Evolutionary conservation across 805 yeast genomes (phyloP).

Genomic region (Kazachstania bromeliacearum): DNA sequence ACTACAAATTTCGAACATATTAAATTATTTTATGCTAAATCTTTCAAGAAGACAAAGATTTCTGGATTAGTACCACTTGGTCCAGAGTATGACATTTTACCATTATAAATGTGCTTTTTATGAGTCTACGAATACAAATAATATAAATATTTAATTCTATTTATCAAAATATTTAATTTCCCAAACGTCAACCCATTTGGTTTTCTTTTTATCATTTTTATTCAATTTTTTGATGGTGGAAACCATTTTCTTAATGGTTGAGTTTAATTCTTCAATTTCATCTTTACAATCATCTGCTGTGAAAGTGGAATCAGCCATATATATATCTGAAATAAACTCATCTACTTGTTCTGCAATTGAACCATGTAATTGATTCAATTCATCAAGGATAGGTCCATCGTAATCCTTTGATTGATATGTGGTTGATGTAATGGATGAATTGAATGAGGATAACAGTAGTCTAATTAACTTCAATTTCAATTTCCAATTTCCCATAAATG

Average conservation of each 20-base stretch:
- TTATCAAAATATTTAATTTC: conserved; percentile 24
- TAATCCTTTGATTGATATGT: conserved; percentile 17
- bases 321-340: conserved; percentile 47
- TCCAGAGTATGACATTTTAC: conserved; percentile 62
- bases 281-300: conserved; percentile 30
- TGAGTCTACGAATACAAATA: not conserved
- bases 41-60: conserved; percentile 74
- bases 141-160: not conserved
- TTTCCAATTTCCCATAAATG: conserved; percentile 41
- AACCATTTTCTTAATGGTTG: conserved; percentile 24
- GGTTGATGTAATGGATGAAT: conserved; percentile 44
- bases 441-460: conserved; percentile 47
- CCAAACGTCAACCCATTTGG: conserved; percentile 30
- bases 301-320: conserved; percentile 30
- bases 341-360: conserved; percentile 42
- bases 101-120: conserved; percentile 1
- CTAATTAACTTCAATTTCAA: conserved; percentile 40
- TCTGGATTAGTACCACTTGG: conserved; percentile 77
- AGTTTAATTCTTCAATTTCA: conserved; percentile 19
- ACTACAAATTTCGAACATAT: conserved; percentile 89
- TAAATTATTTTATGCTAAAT: conserved; percentile 80
- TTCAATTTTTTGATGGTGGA: conserved; percentile 38
- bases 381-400: conserved; percentile 39
- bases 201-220: conserved; percentile 40
- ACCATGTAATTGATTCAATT: conserved; percentile 36